phyloP scores from a whole-genome alignment of 225 moss, liverwort and hornwort species.

The Sphagnum contortum region DNA sequence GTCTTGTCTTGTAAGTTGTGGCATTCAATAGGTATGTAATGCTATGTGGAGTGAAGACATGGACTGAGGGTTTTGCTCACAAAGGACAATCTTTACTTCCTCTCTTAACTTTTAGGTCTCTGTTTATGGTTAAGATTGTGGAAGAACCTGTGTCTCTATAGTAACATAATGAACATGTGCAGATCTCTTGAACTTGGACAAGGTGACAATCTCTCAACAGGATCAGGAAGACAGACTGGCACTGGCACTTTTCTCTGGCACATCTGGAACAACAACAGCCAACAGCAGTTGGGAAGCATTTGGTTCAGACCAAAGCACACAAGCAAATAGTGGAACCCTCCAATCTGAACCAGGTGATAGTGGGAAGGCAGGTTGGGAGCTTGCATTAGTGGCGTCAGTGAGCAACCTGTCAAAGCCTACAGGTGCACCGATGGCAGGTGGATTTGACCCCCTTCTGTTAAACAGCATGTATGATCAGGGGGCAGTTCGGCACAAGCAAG shows the following conservation, averaged over 20 bases:
- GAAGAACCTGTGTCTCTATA: no score
- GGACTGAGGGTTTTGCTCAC: no score
- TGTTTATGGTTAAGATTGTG: background rate
- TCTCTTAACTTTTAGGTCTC: no score
- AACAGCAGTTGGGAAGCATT: conserved; percentile 69
- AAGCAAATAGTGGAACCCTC: conserved; percentile 10
- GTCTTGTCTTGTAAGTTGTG: no score
- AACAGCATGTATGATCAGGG: conserved; percentile 97
- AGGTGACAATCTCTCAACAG: conserved; percentile 53
- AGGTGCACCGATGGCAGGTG: conserved; percentile 62
- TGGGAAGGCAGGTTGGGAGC: conserved; percentile 91
- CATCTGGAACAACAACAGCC: conserved; percentile 10
- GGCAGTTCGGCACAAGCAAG: conserved; percentile 49
- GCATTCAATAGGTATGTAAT: no score
- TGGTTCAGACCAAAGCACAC: conserved; percentile 17
- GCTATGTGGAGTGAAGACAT: no score
- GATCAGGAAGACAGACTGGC: conserved; percentile 77
- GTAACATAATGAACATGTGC: conserved; percentile 8
- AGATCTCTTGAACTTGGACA: conserved; percentile 71
- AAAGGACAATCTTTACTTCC: no score
- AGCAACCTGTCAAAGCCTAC: conserved; percentile 65
- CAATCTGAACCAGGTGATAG: conserved; percentile 13
- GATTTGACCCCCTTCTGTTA: conserved; percentile 77
- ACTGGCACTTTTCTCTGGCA: conserved; percentile 72
- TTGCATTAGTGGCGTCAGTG: conserved; percentile 79